Conservation (phyloP, 2,329 filamentous ascomycete genomes). For the Aspergillus transmontanensis region DNA sequence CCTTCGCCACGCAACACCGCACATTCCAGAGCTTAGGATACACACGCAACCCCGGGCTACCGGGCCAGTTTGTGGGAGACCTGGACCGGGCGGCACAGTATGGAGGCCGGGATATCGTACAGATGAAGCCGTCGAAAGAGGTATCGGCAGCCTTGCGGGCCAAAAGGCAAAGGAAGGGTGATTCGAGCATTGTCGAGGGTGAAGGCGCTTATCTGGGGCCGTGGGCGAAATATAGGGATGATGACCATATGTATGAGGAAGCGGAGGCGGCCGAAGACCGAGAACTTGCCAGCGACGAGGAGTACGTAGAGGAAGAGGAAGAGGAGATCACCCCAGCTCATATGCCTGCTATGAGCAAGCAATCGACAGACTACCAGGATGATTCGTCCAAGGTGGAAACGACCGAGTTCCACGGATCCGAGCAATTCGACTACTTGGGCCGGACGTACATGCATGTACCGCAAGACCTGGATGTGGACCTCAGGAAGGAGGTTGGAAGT, state of each 20-base stretch:
- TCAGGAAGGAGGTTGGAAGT: slow-evolving; percentile 78
- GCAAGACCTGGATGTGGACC: slow-evolving; percentile 82
- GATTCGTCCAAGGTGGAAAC: slow-evolving; percentile 72
- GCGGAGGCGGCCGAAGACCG: slow-evolving; percentile 68
- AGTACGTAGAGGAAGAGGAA: slow-evolving; percentile 72
- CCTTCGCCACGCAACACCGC: slow-evolving; percentile 84
- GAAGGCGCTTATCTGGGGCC: slow-evolving; percentile 88
- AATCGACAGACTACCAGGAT: slow-evolving; percentile 52
- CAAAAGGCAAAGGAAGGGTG: slow-evolving; percentile 83
- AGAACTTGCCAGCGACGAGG: slow-evolving; percentile 75
- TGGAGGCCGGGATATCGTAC: slow-evolving; percentile 56
- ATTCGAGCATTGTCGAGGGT: slow-evolving; percentile 81
- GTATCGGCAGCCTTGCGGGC: slow-evolving; percentile 67
- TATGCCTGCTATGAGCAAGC: slow-evolving; percentile 54
- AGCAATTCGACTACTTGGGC: slow-evolving; percentile 90
- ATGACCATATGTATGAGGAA: slow-evolving; percentile 71
- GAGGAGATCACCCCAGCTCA: slow-evolving; percentile 55
- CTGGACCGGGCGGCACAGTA: slow-evolving; percentile 47
- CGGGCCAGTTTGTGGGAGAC: slow-evolving; percentile 52
- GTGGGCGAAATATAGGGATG: slow-evolving; percentile 82
- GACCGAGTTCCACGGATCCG: slow-evolving; percentile 80
- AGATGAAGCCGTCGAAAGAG: slow-evolving; percentile 67
- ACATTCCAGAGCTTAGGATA: slow-evolving; percentile 70
- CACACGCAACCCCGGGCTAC: slow-evolving; percentile 50
- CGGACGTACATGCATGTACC: slow-evolving; percentile 98